Evolutionary conservation across 805 yeast species (phyloP).

Genomic region (Grigorovia jiainica): DNA sequence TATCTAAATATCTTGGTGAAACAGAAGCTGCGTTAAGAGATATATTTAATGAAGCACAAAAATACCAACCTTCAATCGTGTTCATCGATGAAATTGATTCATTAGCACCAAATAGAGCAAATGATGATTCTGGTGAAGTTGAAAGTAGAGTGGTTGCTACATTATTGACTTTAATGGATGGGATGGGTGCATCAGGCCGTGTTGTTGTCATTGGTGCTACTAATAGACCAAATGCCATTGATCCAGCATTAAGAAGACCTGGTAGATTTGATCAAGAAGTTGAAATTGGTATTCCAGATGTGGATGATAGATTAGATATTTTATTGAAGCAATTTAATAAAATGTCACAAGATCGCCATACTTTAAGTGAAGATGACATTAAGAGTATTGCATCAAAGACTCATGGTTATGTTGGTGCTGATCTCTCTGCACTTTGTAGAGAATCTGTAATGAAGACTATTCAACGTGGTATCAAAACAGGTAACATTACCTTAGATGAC

Average conservation of each 20-base stretch:
- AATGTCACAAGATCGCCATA: constrained; percentile 37
- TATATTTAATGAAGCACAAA: constrained; percentile 73
- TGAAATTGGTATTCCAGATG: constrained; percentile 89
- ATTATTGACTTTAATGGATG: constrained; percentile 71
- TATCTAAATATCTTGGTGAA: constrained; percentile 88
- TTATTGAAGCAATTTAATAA: constrained; percentile 48
- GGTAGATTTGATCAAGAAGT: constrained; percentile 87
- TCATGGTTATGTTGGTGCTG: constrained; percentile 98
- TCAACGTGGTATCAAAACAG: constrained; percentile 41
- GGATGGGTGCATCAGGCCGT: constrained; percentile 54
- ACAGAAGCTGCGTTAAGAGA: constrained; percentile 81
- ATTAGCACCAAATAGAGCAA: constrained; percentile 71
- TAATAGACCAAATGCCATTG: constrained; percentile 58
- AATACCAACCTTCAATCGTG: constrained; percentile 79
- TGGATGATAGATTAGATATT: constrained; percentile 66
- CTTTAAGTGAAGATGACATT: constrained; percentile 47
- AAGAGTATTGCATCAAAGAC: constrained; percentile 61
- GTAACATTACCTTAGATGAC: constrained; percentile 14
- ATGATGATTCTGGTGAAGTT: constrained; percentile 83
- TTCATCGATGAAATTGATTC: constrained; percentile 93
- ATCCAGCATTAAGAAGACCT: constrained; percentile 70
- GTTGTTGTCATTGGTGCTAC: constrained; percentile 69
- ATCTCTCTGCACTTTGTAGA: constrained; percentile 74
- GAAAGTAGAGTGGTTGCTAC: constrained; percentile 90
- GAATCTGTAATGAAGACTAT: constrained; percentile 85